Evolutionary conservation across 163 green algal species (phyloP).

Genomic region (Chlorella variabilis): DNA sequence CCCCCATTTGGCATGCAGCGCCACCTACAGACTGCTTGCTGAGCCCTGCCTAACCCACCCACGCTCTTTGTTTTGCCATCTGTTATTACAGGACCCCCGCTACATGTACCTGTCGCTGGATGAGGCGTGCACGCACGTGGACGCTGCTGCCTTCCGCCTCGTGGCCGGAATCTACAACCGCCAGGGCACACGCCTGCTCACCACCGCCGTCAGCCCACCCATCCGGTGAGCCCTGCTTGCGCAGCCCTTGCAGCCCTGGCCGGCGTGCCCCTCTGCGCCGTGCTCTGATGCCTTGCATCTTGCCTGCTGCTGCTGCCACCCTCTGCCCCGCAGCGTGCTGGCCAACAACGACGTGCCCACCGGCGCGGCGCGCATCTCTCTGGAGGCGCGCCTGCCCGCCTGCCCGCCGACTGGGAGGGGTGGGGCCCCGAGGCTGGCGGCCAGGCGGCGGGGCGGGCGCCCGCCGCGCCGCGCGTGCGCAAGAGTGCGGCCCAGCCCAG

Average conservation of each 20-base stretch:
- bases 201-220: conserved; percentile 52
- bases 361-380: conserved; percentile 61
- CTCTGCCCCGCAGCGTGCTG: conserved; percentile 59
- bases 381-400: conserved; percentile 34
- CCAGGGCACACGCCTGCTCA: conserved; percentile 45
- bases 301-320: too few species aligned
- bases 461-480: neutral
- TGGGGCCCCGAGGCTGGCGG: neutral
- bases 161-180: conserved; percentile 61
- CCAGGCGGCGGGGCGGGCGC: neutral
- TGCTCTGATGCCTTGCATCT: too few species aligned
- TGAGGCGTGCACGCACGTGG: conserved; percentile 65
- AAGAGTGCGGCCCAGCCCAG: neutral
- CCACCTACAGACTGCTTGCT: neutral
- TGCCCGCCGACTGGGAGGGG: conserved; percentile 29
- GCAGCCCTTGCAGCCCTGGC: too few species aligned
- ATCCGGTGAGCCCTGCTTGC: conserved; percentile 40
- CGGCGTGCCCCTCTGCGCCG: too few species aligned
- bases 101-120: conserved; percentile 66
- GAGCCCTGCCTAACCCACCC: neutral
- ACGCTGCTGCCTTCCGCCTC: conserved; percentile 56
- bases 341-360: conserved; percentile 74
- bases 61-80: too few species aligned
- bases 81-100: conserved; percentile 38
- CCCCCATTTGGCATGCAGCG: too few species aligned